These are phyloP conservation scores for Durusdinium trenchii DNA, from an alignment of 73 alveolate species.

Conservation along the genomic window DNA sequence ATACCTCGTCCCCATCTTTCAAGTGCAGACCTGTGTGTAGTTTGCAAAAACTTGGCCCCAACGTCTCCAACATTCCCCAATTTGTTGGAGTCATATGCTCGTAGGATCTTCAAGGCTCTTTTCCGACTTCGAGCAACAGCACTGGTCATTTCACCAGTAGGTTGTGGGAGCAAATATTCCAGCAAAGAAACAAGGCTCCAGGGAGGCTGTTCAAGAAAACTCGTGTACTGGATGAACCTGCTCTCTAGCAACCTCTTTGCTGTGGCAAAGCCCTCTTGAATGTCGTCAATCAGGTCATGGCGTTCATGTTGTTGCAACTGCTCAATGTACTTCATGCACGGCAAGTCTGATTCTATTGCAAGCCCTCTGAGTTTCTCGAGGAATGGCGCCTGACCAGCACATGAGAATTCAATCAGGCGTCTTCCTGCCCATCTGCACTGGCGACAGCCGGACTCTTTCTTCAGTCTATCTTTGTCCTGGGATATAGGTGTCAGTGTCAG, in stretches of 20 bases:
- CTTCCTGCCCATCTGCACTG: conserved; percentile 2
- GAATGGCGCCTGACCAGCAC: neutral
- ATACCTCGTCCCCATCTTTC: neutral
- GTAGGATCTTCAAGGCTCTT: neutral
- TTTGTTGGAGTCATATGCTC: neutral
- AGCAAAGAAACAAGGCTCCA: conserved; percentile 22
- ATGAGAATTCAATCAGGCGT: conserved; percentile 13
- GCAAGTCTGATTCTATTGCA: neutral
- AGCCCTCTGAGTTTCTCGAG: neutral
- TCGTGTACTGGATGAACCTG: conserved; percentile 18
- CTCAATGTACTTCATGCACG: neutral
- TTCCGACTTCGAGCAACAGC: neutral
- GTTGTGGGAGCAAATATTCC: neutral
- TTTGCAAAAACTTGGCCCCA: neutral
- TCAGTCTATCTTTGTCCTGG: neutral
- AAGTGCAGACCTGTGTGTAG: neutral
- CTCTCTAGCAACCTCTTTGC: conserved; percentile 30
- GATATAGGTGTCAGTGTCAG: too few relatives aligned
- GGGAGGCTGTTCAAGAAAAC: conserved; percentile 1
- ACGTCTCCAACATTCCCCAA: conserved; percentile 19
- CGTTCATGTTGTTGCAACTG: neutral
- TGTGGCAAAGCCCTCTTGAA: neutral
- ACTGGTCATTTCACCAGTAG: too few relatives aligned
- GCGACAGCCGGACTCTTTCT: neutral
- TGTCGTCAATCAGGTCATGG: neutral